Evolutionary conservation across 129 eudicot genomes (phyloP).

Genomic region (Sambucus nigra): DNA sequence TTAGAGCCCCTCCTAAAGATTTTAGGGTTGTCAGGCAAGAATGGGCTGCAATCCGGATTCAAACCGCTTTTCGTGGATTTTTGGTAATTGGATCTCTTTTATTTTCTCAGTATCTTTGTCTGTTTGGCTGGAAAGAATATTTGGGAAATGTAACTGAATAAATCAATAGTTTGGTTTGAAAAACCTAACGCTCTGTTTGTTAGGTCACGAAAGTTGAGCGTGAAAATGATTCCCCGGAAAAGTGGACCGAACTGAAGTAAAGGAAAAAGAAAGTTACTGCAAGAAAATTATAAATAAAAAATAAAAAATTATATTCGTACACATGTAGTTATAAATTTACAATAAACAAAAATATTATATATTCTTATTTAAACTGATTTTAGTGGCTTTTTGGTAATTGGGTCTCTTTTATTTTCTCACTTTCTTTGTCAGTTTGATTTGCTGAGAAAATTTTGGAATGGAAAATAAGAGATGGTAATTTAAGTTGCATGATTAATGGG

Average conservation of each 20-base stretch:
- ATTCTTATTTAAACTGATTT: constrained; percentile 92
- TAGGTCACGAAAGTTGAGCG: too few relatives aligned
- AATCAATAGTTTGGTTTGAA: too few relatives aligned
- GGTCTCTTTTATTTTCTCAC: neutral
- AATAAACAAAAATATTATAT: too few relatives aligned
- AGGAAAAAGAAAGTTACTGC: neutral
- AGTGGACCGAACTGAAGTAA: too few relatives aligned
- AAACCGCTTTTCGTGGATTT: constrained; percentile 91
- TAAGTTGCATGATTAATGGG: neutral
- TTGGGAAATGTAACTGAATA: neutral
- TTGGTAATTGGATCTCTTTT: constrained; percentile 35
- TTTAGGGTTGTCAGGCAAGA: constrained; percentile 76
- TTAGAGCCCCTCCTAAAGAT: constrained; percentile 82
- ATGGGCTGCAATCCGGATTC: constrained; percentile 99
- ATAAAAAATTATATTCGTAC: too few relatives aligned
- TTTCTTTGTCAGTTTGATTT: neutral
- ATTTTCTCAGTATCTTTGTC: neutral
- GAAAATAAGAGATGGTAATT: neutral
- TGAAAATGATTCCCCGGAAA: too few relatives aligned
- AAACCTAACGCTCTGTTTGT: too few relatives aligned
- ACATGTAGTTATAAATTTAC: too few relatives aligned
- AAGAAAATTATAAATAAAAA: too few relatives aligned
- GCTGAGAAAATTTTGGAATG: neutral
- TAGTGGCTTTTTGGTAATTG: constrained; percentile 76
- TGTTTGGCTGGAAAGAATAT: neutral